Evolutionary conservation across 805 yeast genomes (phyloP), one percentile per base, ranked within the genome.

Genomic region (Wickerhamomyces chambardii): DNA sequence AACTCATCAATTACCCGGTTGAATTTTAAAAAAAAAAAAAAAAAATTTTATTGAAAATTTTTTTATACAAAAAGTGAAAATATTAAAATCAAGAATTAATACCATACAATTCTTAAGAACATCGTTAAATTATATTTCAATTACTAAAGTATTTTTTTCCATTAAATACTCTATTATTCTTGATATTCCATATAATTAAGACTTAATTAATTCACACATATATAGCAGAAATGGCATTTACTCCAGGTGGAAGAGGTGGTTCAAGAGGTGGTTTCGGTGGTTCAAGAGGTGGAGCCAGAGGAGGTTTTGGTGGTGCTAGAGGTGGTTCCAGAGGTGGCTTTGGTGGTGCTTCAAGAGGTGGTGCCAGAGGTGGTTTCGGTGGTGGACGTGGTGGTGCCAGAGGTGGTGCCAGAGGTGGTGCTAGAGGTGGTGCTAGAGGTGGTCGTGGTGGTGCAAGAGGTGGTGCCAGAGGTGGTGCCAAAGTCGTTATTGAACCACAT

Each of bases 401-500:
- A 39, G 45, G 57, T 32, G 75, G 83, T 30, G 73, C 73, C 36
- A 57, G 74, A 38, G 75, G 83, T 38, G 75, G 79, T 40, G 66
- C 69, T 31, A 55, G 66, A 37, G 76, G 75, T 41, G 72, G 72
- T 34, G 69, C 68, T 35, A 59, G 70, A 43, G 70, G 84, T 50
- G 77, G 75, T 40, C 62, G 82, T 45, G 78, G 84, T 48, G 87
- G 84, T 55, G 81, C 78, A 41, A 51, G 78, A 43, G 90, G 89
- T 47, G 94, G 92, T 63, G 89, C 90, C 45, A 59, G 70, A 47
- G 92, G 90, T 53, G 95, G 94, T 61, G 95, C 96, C 54, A 92
- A 84, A 73, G 97, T 90, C 50, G 85, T 90, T 56, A 82, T 90
- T 51, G 98, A 92, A 70, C 97, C 97, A 53, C 98, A 92, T 68